phyloP scores from a whole-genome alignment of 305 asterid species.

The Plantago coronopus region DNA sequence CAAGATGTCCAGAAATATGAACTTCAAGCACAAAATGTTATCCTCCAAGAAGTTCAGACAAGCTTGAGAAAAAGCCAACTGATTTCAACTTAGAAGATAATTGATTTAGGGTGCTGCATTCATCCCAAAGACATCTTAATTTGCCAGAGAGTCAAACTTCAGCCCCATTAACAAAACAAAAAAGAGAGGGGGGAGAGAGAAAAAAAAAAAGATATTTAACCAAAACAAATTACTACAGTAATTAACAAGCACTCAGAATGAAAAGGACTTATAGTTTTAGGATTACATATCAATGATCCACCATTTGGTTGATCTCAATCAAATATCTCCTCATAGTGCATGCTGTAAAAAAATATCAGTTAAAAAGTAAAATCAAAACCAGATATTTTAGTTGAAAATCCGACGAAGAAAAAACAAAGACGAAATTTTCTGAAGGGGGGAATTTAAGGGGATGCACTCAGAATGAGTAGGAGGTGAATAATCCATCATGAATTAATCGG shows the following conservation, averaged over 20 bases:
- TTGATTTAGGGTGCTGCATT: slow-evolving; percentile 39
- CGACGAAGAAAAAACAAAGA: background rate
- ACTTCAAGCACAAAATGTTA: slow-evolving; percentile 20
- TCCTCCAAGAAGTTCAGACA: slow-evolving; percentile 32
- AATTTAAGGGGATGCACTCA: slow-evolving; percentile 40
- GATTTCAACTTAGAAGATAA: slow-evolving; percentile 28
- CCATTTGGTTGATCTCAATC: slow-evolving; percentile 28
- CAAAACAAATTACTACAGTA: no score
- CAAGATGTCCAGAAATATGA: no score
- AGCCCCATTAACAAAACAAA: slow-evolving; percentile 31
- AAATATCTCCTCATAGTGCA: slow-evolving; percentile 41
- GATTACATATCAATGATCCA: slow-evolving; percentile 28
- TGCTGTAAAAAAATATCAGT: no score
- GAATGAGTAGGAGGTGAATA: slow-evolving; percentile 79
- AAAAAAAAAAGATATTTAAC: background rate
- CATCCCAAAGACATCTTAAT: slow-evolving; percentile 47
- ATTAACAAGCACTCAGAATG: slow-evolving; percentile 52
- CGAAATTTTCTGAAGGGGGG: background rate
- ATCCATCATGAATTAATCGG: slow-evolving; percentile 61
- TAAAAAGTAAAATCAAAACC: no score
- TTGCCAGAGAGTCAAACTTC: slow-evolving; percentile 54
- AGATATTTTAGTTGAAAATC: no score
- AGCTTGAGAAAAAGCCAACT: slow-evolving; percentile 16
- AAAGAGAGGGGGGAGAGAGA: no score
- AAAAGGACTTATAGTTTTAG: slow-evolving; percentile 42